Conservation (phyloP, 1,284 basidiomycete genomes). For the Apiotrichum siamense region DNA sequence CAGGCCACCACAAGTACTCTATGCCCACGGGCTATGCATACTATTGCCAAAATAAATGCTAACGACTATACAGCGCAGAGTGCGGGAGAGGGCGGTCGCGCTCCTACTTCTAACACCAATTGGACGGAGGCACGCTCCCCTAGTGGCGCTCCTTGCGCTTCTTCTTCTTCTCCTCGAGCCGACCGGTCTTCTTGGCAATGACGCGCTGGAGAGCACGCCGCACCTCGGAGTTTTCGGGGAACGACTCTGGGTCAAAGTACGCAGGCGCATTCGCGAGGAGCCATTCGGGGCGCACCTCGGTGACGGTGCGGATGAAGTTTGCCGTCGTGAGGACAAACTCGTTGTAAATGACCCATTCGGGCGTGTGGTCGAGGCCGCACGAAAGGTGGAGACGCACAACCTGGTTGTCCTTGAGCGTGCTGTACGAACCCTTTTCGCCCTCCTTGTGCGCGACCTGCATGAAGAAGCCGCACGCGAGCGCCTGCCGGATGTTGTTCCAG, state of each 20-base stretch:
- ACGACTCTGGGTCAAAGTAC: constrained; percentile 57
- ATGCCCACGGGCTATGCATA: constrained; percentile 11
- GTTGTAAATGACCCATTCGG: constrained; percentile 97
- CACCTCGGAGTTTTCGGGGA: constrained; percentile 40
- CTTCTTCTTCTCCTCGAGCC: constrained; percentile 30
- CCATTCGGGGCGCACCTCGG: constrained; percentile 86
- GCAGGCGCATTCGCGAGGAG: constrained; percentile 69
- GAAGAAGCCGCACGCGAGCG: constrained; percentile 90
- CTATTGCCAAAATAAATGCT: no score
- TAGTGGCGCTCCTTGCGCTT: constrained; percentile 29
- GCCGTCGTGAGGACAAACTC: constrained; percentile 91
- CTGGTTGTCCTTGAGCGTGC: constrained; percentile 90
- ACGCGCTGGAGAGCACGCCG: constrained; percentile 39
- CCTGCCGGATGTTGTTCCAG: constrained; percentile 72
- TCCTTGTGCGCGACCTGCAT: constrained; percentile 98
- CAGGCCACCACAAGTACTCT: not conserved
- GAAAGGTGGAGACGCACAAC: constrained; percentile 90
- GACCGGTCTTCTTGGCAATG: constrained; percentile 22
- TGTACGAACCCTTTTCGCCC: constrained; percentile 78
- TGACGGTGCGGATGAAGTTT: constrained; percentile 83
- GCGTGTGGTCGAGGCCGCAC: constrained; percentile 83
- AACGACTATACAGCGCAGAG: no score
- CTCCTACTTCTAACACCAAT: not conserved
- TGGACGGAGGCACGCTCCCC: no score
- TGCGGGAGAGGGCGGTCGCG: no score